Base-by-base conservation (phyloP, 805 yeast genomes). In the Nakazawaea ishiwadae region DNA sequence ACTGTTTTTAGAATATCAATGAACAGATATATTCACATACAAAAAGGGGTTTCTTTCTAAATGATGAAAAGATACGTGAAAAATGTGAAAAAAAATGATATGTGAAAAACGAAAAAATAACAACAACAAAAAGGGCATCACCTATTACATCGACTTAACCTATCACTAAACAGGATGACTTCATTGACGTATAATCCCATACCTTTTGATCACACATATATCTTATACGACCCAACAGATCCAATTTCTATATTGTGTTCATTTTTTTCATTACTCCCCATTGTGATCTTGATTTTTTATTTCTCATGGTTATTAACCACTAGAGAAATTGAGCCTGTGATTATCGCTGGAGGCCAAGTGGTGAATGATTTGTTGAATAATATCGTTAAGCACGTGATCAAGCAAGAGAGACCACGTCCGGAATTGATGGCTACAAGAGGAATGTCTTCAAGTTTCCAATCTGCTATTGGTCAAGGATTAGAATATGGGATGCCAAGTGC, bases 401-500 rank as follows among this genome's bases (percentile, higher is more conserved):
- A 74, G 49, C 85, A 84, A 54, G 82, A 86, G 17, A 70, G 99
- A 47, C 99, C 99, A 0, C 49, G 27, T 15, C 39, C 44, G 23
- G 38, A 39, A 15, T 26, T 38, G 10, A 21, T 38, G 29, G 11
- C 38, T 36, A 18, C 3, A 44, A 2, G 45, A 44, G 3, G 27
- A n/a, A 6, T 18, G 9, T 12, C 32, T 44, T 49, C 37, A 59
- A 77, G 51, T 19, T 70, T 65, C 19, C 56, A 56, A n/a, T 16
- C 37, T 26, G 27, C 40, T 5, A 14, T 36, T 4, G 37, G 77
- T 44, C 70, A 84, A 48, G 80, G 84, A 1, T 33, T 42, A n/a
- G 45, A 42, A 23, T 89, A 82, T 58, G 99, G 99, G 0, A 91
- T 91, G 97, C 99, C 99, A 0, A 80, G 90, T 40, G 96, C 99